Evolutionary conservation across 2,329 filamentous ascomycete species (phyloP).

Genomic region (Diaporthe citrichinensis): DNA sequence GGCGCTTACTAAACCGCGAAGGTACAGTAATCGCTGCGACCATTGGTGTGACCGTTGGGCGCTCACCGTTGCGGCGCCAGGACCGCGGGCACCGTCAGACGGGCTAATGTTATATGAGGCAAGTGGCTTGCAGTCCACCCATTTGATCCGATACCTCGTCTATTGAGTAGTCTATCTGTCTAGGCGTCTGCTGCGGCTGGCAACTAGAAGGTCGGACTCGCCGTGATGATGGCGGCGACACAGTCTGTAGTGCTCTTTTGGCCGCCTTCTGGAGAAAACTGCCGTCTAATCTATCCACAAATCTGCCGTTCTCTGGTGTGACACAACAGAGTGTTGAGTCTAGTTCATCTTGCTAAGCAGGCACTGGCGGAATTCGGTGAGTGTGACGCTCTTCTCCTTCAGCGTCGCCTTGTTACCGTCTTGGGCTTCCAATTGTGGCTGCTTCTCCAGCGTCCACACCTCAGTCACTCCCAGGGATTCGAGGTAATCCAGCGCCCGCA

Average conservation of each 20-base stretch:
- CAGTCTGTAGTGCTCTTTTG: not conserved
- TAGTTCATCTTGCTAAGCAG: slow-evolving; percentile 41
- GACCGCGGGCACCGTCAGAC: slow-evolving; percentile 27
- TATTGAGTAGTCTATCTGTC: slow-evolving; percentile 11
- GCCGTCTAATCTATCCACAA: slow-evolving; percentile 5
- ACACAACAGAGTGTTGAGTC: not conserved
- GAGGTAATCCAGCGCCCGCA: slow-evolving; percentile 78
- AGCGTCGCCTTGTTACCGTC: slow-evolving; percentile 53
- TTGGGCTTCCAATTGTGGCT: slow-evolving; percentile 48
- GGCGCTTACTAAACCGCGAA: slow-evolving; percentile 20
- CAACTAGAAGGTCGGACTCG: not conserved
- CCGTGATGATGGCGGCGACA: not conserved
- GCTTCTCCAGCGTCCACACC: slow-evolving; percentile 70
- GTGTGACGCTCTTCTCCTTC: slow-evolving; percentile 58
- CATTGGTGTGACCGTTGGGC: not conserved
- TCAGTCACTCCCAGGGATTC: slow-evolving; percentile 74
- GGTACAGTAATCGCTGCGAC: not conserved
- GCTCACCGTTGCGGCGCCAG: slow-evolving; percentile 20
- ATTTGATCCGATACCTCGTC: not conserved
- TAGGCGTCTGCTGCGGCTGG: not conserved
- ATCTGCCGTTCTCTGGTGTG: not conserved
- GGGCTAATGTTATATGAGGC: slow-evolving; percentile 26
- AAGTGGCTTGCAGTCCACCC: not conserved
- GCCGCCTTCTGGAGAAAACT: not conserved
- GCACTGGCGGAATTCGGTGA: slow-evolving; percentile 56